Evolutionary conservation across 495 filamentous ascomycete genomes (phyloP), one percentile per base, ranked within the genome.

Genomic region (Xylaria palmicola): DNA sequence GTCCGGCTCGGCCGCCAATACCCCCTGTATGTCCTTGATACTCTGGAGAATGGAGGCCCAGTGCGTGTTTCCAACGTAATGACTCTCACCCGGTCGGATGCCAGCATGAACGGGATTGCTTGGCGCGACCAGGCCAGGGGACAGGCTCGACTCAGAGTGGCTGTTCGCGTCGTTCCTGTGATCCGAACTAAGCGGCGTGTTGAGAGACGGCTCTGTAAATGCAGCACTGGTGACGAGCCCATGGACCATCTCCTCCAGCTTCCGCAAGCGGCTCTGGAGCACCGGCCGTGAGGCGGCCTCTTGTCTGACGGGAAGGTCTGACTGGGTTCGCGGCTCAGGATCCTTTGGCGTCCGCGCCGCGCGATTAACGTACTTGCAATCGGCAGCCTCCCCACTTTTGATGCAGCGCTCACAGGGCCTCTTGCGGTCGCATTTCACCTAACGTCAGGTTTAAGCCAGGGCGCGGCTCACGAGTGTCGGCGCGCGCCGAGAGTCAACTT

Each of bases 1-100:
- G 20, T 75, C 74, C 19, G 63, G 45, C 47, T 77, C 72, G 50
- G 52, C 66, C 19, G 71, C 63, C 24, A 73, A 63, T 39, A 69
- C 68, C 17, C 63, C 64, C 58, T 72, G 66, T 37, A 71, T 72
- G 37, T 75, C 72, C 45, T 72, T 67, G 30, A 72, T 74, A 56
- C 71, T 76, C 36, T 83, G 74, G 6, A 83, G 70, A 32, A 84
- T 77, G 1, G 80, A 73, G 24, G 77, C 73, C 79, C 79, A 82
- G 53, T 83, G 76, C 19, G 78, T 78, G 7, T 70, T 73, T 15
- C 76, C 79, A 40, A 80, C 73, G 52, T 81, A 82, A 13, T 60
- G 69, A 24, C 65, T 63, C 60, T 70, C 73, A 17, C 62, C 56
- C 12, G 52, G 62, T 20, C 59, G 49, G 3, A 62, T 52, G 34